Percentiles rank a stretch among this genome's conserved stretches.
These are phyloP conservation scores for Pseudogymnoascus sp. DNA, from an alignment of 2,329 filamentous ascomycete genomes.

Conservation along the genomic window DNA sequence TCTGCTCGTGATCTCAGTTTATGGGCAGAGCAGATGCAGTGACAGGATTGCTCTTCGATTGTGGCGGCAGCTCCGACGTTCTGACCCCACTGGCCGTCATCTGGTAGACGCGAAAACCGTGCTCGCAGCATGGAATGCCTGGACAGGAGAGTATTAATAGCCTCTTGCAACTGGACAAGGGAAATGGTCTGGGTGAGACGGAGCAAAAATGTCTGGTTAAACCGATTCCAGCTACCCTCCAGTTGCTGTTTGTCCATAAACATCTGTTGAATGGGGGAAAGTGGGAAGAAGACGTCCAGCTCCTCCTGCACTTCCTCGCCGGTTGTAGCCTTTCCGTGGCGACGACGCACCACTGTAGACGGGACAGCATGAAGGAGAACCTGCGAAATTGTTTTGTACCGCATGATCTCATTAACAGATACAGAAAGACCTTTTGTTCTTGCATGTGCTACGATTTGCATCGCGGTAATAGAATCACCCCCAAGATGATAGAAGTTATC, in stretches of 20 bases:
- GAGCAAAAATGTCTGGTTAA: conserved; percentile 24
- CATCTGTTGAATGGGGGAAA: conserved; percentile 25
- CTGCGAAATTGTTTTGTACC: not conserved
- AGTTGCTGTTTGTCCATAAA: conserved; percentile 19
- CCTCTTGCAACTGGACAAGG: conserved; percentile 13
- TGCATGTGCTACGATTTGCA: conserved; percentile 17
- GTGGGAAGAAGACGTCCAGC: conserved; percentile 13
- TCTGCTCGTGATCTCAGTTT: not conserved
- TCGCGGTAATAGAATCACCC: conserved; percentile 20
- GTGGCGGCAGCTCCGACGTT: conserved; percentile 20
- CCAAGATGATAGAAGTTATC: conserved; percentile 14
- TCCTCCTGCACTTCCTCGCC: conserved; percentile 9
- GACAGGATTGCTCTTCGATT: conserved; percentile 15
- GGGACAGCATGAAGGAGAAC: not conserved
- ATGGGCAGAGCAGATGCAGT: not conserved
- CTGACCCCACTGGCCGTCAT: conserved; percentile 29
- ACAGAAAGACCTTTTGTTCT: not conserved
- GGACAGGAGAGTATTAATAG: conserved; percentile 28
- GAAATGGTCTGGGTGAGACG: conserved; percentile 5
- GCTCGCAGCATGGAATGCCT: conserved; percentile 36
- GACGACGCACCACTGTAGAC: not conserved
- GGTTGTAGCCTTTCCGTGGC: not conserved
- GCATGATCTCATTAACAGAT: not conserved
- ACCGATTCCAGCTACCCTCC: conserved; percentile 16
- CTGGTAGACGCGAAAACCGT: conserved; percentile 25